Evolutionary conservation across 2,329 filamentous ascomycete species (phyloP).

Genomic region (Trichoderma afroharzianum): DNA sequence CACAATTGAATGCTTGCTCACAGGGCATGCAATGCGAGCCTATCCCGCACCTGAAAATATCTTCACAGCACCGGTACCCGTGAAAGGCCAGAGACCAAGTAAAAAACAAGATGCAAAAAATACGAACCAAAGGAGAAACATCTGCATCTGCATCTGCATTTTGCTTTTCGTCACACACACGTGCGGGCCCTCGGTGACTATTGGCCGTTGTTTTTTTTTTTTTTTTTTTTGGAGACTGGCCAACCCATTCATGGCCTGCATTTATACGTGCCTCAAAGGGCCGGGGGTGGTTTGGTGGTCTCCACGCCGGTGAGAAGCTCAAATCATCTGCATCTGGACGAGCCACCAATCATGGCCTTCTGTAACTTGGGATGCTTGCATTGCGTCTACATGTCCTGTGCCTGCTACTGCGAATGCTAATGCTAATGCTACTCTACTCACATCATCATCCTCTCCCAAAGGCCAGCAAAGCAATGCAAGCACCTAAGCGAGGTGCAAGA

Average conservation of each 20-base stretch:
- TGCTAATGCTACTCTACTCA: background rate
- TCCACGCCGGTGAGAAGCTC: slow-evolving; percentile 9
- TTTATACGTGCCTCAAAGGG: background rate
- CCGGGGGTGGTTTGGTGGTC: background rate
- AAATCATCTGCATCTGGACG: background rate
- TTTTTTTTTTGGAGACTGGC: background rate
- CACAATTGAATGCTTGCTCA: background rate
- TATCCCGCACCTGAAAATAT: background rate
- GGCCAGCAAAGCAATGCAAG: slow-evolving; percentile 4
- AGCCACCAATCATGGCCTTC: background rate
- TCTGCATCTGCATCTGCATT: slow-evolving; percentile 11
- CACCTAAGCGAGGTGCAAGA: slow-evolving; percentile 1
- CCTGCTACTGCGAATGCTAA: background rate
- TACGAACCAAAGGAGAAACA: background rate
- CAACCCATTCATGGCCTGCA: background rate
- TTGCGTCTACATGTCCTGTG: background rate
- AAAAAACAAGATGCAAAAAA: background rate
- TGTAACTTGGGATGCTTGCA: background rate
- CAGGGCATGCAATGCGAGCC: slow-evolving; percentile 2
- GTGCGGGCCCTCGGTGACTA: background rate
- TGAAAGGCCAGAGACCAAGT: background rate
- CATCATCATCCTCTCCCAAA: background rate
- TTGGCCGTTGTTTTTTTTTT: background rate
- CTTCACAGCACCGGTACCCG: background rate
- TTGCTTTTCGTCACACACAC: slow-evolving; percentile 10